These are phyloP conservation scores for Verticillium longisporum DNA, from an alignment of 2,329 filamentous ascomycete species.

Conservation along the genomic window DNA sequence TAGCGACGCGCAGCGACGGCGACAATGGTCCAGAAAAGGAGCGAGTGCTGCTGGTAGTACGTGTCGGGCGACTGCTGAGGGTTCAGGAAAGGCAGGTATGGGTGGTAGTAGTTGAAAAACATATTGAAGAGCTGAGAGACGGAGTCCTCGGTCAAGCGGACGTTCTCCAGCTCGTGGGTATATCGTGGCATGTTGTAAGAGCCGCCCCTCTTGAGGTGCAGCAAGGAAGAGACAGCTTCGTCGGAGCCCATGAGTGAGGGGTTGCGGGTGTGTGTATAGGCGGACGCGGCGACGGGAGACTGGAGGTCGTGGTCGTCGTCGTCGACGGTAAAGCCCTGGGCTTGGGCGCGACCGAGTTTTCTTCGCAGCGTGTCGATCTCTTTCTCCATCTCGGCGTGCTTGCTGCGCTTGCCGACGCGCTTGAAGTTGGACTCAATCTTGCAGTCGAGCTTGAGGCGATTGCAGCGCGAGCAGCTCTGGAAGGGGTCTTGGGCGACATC, in stretches of 20 bases:
- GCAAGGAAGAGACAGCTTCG: conserved; percentile 59
- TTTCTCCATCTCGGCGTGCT: conserved; percentile 81
- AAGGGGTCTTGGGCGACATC: conserved; percentile 79
- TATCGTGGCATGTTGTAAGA: conserved; percentile 54
- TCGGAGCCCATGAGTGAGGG: conserved; percentile 61
- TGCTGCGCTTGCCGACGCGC: conserved; percentile 72
- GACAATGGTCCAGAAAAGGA: conserved; percentile 82
- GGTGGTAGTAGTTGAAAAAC: conserved; percentile 71
- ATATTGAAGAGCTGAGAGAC: conserved; percentile 62
- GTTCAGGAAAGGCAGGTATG: conserved; percentile 70
- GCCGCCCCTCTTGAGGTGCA: conserved; percentile 60
- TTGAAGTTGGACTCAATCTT: conserved; percentile 87
- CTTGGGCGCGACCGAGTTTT: conserved; percentile 51
- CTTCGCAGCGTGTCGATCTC: conserved; percentile 66
- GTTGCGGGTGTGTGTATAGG: conserved; percentile 54
- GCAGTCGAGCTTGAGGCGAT: conserved; percentile 73
- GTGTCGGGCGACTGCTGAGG: conserved; percentile 59
- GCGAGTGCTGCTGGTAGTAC: conserved; percentile 69
- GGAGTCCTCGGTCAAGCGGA: conserved; percentile 57
- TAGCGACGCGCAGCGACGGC: conserved; percentile 70
- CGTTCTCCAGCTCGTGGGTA: conserved; percentile 55
- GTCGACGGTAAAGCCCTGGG: conserved; percentile 48
- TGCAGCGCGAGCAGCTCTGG: conserved; percentile 68
- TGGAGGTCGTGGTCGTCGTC: conserved; percentile 52
- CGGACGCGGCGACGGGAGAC: conserved; percentile 51